Conservation (phyloP, 306 rosid species). For the Dryas octopetala region DNA sequence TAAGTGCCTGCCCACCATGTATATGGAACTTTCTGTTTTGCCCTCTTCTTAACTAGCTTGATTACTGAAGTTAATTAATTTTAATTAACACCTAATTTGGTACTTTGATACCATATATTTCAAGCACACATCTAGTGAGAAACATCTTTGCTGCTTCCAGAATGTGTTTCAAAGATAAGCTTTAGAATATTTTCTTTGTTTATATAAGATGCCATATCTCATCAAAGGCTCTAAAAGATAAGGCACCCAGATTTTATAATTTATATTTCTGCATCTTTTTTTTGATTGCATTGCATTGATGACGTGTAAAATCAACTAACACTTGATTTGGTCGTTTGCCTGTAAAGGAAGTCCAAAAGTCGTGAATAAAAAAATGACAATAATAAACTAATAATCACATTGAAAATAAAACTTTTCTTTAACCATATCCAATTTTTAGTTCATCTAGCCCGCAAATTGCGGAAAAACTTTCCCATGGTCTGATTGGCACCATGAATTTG, state of each 20-base stretch:
- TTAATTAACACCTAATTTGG: no score
- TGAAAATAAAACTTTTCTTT: neutral
- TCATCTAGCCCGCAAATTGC: neutral
- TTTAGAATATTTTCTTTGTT: no score
- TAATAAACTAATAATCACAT: neutral
- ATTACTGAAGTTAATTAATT: no score
- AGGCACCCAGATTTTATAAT: neutral
- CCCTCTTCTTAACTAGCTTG: neutral
- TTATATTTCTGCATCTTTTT: neutral
- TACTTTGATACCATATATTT: no score
- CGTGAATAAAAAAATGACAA: neutral
- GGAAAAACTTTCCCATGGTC: neutral
- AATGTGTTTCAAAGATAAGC: neutral
- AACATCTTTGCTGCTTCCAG: neutral
- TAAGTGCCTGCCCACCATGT: neutral
- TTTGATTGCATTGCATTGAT: neutral
- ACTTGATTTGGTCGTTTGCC: conserved; percentile 16
- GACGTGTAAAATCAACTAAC: conserved; percentile 16
- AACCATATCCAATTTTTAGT: neutral
- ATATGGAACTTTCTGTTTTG: neutral
- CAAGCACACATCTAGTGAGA: neutral
- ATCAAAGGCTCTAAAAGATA: neutral
- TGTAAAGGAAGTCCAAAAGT: conserved; percentile 17
- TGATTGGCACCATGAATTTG: neutral
- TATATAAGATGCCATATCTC: neutral